Evolutionary conservation across 129 eudicot genomes (phyloP).

Genomic region (Centella asiatica): DNA sequence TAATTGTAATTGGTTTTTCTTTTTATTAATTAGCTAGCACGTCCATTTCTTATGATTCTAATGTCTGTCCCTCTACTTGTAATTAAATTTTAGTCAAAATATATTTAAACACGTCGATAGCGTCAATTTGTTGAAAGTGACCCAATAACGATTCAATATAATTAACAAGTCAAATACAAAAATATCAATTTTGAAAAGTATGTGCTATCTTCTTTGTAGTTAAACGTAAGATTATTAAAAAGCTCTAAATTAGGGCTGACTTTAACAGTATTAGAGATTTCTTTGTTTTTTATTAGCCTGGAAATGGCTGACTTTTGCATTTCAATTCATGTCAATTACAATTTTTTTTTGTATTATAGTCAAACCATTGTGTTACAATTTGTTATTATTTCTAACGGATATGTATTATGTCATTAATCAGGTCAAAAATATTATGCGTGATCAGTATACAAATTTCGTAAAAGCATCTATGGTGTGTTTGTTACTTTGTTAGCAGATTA

Average conservation of each 20-base stretch:
- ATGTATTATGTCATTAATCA: no score
- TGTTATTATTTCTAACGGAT: no score
- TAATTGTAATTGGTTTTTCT: no score
- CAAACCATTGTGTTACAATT: neutral
- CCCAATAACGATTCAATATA: neutral
- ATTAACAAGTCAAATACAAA: slow-evolving; percentile 5
- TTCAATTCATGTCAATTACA: neutral
- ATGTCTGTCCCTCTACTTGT: neutral
- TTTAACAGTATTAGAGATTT: no score
- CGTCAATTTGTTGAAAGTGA: neutral
- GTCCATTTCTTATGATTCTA: neutral
- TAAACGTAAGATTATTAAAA: neutral
- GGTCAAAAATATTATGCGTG: no score
- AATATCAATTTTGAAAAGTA: neutral
- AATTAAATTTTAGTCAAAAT: neutral
- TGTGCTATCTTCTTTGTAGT: neutral
- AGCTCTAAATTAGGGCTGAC: neutral
- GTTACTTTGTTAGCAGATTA: no score
- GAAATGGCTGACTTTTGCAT: neutral
- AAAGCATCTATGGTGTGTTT: no score
- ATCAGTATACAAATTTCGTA: no score
- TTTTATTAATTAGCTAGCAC: neutral
- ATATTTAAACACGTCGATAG: neutral
- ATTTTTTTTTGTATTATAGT: no score
- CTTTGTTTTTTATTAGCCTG: no score